These are phyloP conservation scores for Thalassiosira livingstoniorum DNA, from an alignment of 352 stramenopile genomes.

Conservation along the genomic window DNA sequence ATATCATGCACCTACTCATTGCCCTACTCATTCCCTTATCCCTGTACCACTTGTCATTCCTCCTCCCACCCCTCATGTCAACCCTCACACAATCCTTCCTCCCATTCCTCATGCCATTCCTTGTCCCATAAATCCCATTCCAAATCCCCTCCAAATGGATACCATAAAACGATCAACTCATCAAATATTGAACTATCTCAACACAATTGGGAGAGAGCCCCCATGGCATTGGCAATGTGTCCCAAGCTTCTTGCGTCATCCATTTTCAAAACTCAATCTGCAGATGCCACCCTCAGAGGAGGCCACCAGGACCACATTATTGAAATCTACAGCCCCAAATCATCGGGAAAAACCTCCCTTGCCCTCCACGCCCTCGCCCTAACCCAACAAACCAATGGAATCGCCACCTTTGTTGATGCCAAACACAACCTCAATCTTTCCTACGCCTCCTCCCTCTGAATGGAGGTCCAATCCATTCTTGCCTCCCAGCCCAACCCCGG, in stretches of 20 bases:
- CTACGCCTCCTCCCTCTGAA: slow-evolving; percentile 91
- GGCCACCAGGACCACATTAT: slow-evolving; percentile 96
- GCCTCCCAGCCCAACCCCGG: slow-evolving; percentile 97
- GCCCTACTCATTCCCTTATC: no score
- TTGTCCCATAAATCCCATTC: no score
- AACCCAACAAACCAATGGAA: slow-evolving; percentile 91
- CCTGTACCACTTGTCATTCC: no score
- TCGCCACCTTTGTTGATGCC: slow-evolving; percentile 97
- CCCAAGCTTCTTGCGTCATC: not conserved
- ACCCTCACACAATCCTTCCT: no score
- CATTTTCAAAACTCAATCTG: not conserved
- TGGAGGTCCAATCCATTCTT: slow-evolving; percentile 96
- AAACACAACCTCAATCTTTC: slow-evolving; percentile 97
- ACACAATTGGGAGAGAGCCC: no score
- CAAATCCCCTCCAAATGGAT: no score
- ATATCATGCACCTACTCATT: no score
- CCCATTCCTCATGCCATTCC: no score
- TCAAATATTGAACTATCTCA: no score
- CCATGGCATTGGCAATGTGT: not conserved
- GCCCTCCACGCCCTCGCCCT: slow-evolving; percentile 96
- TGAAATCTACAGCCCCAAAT: slow-evolving; percentile 99
- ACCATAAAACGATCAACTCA: no score
- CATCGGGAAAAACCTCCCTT: slow-evolving; percentile 97
- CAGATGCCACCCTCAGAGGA: slow-evolving; percentile 86
- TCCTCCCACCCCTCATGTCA: no score